Base-by-base conservation (phyloP, 2,329 filamentous ascomycete species). In the Juglanconis juglandina region DNA sequence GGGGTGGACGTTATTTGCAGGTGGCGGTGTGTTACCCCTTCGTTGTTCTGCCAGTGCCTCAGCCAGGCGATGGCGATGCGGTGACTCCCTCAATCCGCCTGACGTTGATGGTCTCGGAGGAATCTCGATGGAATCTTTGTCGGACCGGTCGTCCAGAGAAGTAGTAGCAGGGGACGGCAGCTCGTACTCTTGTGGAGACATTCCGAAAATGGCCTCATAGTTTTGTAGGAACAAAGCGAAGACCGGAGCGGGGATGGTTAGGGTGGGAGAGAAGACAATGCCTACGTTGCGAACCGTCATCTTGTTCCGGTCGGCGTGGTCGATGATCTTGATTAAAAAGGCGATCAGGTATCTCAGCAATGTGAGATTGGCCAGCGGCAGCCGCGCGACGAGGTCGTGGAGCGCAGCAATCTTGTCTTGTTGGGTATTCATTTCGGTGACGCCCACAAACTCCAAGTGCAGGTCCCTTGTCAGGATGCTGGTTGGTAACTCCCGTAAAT, bases 211-310 rank as follows among this genome's bases (percentile, higher is more conserved):
- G 47, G 83, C 84, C 64, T 90, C 84, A 70, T 92, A 97, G 69
- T 98, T 93, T 65, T 95, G 93, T 60, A 99, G 81, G 73, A 99
- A 95, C 73, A 96, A 84, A 3, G 93, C 92, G 72, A 99, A 97
- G 10, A 99, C 89, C 0, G 94, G 93, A 0, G 92, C 92, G 0
- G 95, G 94, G 48, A 99, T 96, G 73, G 98, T 98, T 57, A 99
- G 82, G 0, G 95, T 98, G 0, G 95, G 95, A 14, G 95, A 96
- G 74, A 99, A 99, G 59, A 99, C 94, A 68, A 99, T 98, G 65
- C 95, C 94, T 58, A 99, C 91, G 70, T 99, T 99, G 66, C 94
- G 88, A 56, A 97, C 91, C 10, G 91, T 97, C 95, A 99, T 99
- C 81, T 97, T 98, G 79, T 99, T 99, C 64, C 89, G 80, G 67